phyloP scores from a whole-genome alignment of 2,329 filamentous ascomycete genomes.

The Tolypocladium ophioglossoides region DNA sequence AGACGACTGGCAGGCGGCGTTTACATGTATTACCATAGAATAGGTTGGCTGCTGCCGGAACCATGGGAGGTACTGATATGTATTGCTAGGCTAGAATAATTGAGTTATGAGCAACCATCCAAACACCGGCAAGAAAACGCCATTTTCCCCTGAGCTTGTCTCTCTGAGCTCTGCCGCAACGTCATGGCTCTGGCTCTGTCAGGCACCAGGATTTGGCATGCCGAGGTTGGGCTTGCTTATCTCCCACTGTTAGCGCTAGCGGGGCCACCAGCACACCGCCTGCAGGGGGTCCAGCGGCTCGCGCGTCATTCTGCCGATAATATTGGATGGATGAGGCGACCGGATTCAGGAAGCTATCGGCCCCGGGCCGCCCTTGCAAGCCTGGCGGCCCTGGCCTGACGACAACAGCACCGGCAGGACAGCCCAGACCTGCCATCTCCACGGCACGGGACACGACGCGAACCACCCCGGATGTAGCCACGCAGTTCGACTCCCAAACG shows the following conservation, averaged over 20 bases:
- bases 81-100: background rate
- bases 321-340: background rate
- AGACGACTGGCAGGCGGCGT: background rate
- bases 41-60: background rate
- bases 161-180: no score
- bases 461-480: background rate
- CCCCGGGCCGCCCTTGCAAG: background rate
- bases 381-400: background rate
- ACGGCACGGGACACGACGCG: background rate
- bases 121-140: no score
- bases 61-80: background rate
- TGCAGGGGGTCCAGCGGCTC: background rate
- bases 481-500: background rate
- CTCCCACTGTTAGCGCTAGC: background rate
- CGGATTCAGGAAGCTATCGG: background rate
- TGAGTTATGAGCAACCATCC: no score
- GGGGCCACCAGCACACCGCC: background rate
- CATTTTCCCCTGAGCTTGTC: no score
- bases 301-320: background rate
- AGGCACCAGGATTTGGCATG: no score
- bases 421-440: background rate
- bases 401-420: background rate
- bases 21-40: background rate
- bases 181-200: no score
- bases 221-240: background rate